phyloP scores from a whole-genome alignment of 306 rosid genomes.

The Calophaca sinica region DNA sequence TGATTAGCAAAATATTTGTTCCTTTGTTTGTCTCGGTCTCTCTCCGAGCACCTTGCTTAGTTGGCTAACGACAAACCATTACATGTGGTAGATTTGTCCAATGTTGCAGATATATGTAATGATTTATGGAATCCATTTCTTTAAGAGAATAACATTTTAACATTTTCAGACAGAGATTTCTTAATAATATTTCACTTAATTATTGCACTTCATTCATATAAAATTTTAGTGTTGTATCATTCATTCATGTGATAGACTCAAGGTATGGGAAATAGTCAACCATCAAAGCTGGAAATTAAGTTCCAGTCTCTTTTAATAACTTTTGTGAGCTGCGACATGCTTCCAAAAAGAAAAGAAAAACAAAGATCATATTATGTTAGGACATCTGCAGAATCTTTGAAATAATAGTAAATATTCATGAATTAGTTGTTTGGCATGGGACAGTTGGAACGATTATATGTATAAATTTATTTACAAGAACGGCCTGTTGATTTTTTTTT shows the following conservation, averaged over 20 bases:
- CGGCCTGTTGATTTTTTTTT: background rate
- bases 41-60: too few species aligned
- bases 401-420: conserved; percentile 29
- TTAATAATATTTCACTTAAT: conserved; percentile 3
- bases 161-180: conserved; percentile 8
- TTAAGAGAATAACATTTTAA: too few species aligned
- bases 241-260: conserved; percentile 31
- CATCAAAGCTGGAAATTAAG: conserved; percentile 31
- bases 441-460: conserved; percentile 11
- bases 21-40: background rate
- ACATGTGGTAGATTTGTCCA: conserved; percentile 38
- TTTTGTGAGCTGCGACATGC: conserved; percentile 2
- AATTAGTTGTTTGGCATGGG: conserved; percentile 9
- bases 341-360: background rate
- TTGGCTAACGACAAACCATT: conserved; percentile 37
- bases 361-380: conserved; percentile 6
- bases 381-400: conserved; percentile 11
- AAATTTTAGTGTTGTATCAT: conserved; percentile 2
- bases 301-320: background rate
- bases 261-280: conserved; percentile 41
- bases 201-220: background rate
- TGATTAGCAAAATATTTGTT: conserved; percentile 29
- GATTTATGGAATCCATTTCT: background rate
- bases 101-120: background rate
- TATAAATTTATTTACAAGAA: too few species aligned